phyloP scores from a whole-genome alignment of 805 yeast species.

The Kregervanrija delftensis region DNA sequence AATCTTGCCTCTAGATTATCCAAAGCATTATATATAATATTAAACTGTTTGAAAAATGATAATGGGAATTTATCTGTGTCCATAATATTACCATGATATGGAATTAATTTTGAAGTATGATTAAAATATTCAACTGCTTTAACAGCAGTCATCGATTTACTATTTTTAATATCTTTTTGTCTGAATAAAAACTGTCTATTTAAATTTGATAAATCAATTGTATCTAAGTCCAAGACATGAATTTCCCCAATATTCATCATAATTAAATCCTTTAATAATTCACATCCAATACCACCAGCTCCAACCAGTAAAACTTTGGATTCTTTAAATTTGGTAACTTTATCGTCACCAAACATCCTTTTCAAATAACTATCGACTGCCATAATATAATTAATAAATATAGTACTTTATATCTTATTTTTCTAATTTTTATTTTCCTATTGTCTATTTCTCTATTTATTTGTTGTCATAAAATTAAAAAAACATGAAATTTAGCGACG shows the following conservation, averaged over 20 bases:
- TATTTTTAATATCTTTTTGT: slow-evolving; percentile 80
- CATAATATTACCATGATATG: slow-evolving; percentile 87
- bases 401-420: too few species aligned
- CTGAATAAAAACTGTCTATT: slow-evolving; percentile 91
- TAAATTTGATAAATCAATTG: slow-evolving; percentile 85
- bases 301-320: slow-evolving; percentile 78
- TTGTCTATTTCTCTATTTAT: too few species aligned
- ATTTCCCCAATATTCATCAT: slow-evolving; percentile 79
- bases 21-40: slow-evolving; percentile 80
- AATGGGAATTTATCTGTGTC: slow-evolving; percentile 65
- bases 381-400: background rate
- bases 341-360: slow-evolving; percentile 37
- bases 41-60: slow-evolving; percentile 72
- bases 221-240: slow-evolving; percentile 90
- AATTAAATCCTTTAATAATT: slow-evolving; percentile 71
- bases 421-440: too few species aligned
- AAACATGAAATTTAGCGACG: too few species aligned
- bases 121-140: slow-evolving; percentile 74
- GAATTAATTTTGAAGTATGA: slow-evolving; percentile 53
- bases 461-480: too few species aligned
- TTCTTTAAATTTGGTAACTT: slow-evolving; percentile 22
- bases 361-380: slow-evolving; percentile 28
- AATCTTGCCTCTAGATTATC: slow-evolving; percentile 91
- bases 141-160: slow-evolving; percentile 81
- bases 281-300: slow-evolving; percentile 97